phyloP scores from a whole-genome alignment of 2,329 filamentous ascomycete species.

The Fusarium kyushuense region DNA sequence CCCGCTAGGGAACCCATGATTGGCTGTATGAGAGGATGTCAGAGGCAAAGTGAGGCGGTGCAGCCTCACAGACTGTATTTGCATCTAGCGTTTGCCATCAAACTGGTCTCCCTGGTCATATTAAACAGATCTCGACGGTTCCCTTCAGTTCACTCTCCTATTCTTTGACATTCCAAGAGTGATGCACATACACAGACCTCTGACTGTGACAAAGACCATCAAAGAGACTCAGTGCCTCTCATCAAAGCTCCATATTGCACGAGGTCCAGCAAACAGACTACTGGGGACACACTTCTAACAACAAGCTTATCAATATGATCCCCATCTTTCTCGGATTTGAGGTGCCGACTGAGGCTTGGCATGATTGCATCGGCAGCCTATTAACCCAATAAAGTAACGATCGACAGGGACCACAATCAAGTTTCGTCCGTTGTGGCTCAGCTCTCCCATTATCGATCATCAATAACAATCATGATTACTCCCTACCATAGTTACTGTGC shows the following conservation, averaged over 20 bases:
- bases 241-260: slow-evolving; percentile 4
- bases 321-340: slow-evolving; percentile 28
- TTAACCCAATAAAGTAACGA: slow-evolving; percentile 6
- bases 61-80: slow-evolving; percentile 8
- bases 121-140: slow-evolving; percentile 15
- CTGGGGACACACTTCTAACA: slow-evolving; percentile 19
- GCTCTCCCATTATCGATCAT: background rate
- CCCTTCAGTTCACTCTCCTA: background rate
- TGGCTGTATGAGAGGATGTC: slow-evolving; percentile 9
- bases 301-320: slow-evolving; percentile 36
- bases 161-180: background rate
- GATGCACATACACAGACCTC: background rate
- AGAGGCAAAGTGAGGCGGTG: slow-evolving; percentile 43
- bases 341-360: slow-evolving; percentile 37
- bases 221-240: slow-evolving; percentile 4
- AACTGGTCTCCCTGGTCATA: slow-evolving; percentile 1
- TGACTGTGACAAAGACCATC: background rate
- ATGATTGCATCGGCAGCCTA: background rate
- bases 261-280: slow-evolving; percentile 36
- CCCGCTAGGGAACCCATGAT: slow-evolving; percentile 23
- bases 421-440: slow-evolving; percentile 28
- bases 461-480: background rate
- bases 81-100: slow-evolving; percentile 10
- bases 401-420: slow-evolving; percentile 29
- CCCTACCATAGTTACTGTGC: background rate